Conservation (phyloP, 257 asterid genomes). For the Solanum clarkiae region DNA sequence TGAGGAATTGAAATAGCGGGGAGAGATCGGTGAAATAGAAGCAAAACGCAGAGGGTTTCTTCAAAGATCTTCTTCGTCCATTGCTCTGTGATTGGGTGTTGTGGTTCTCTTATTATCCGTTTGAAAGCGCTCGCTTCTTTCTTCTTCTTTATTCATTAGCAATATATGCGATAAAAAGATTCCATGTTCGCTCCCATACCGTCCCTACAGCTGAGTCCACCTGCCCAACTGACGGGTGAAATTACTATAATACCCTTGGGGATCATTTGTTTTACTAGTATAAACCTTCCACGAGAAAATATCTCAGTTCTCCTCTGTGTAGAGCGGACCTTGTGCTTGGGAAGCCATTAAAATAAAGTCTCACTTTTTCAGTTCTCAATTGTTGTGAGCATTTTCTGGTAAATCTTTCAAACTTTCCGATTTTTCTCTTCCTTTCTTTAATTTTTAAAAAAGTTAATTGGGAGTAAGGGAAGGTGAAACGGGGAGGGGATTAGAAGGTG, state of each 20-base stretch:
- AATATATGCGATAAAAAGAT: neutral
- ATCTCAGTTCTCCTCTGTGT: neutral
- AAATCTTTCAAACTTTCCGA: neutral
- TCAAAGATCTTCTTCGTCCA: neutral
- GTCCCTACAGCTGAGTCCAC: neutral
- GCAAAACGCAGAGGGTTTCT: neutral
- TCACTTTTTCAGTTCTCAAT: neutral
- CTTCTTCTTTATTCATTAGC: neutral
- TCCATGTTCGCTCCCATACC: neutral
- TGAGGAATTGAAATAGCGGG: neutral
- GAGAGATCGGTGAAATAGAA: neutral
- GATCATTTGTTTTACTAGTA: neutral
- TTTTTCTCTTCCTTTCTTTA: neutral
- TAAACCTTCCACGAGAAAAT: neutral
- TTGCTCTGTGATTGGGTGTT: constrained; percentile 6
- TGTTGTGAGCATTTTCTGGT: neutral
- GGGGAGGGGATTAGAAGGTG: too few species aligned
- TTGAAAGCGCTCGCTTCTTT: neutral
- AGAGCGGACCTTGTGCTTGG: neutral
- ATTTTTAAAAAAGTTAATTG: too few species aligned
- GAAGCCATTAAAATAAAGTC: neutral
- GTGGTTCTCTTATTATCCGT: constrained; percentile 19
- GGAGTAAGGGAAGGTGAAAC: too few species aligned
- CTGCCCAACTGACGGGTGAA: neutral
- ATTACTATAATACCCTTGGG: neutral